These are phyloP conservation scores for Leccinum fuscescens DNA, from an alignment of 1,284 basidiomycete species.

Conservation along the genomic window DNA sequence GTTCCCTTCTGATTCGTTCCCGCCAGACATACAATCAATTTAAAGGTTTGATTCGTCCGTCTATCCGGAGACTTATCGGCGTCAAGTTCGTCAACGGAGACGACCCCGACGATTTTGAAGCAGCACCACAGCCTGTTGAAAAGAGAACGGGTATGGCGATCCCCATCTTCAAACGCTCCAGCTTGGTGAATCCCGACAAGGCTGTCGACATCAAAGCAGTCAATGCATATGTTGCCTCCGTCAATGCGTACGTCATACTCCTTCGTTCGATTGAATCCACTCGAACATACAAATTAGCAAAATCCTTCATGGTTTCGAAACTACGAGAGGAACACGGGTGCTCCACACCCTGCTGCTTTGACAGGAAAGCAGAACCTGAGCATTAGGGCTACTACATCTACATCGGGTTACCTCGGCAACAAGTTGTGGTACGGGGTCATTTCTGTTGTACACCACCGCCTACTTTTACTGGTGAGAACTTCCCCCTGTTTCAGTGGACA, in stretches of 20 bases:
- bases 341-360: slow-evolving; percentile 6
- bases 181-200: slow-evolving; percentile 12
- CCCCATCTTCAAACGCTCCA: slow-evolving; percentile 18
- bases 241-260: slow-evolving; percentile 13
- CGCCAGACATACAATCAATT: no score
- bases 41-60: no score
- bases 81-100: no score
- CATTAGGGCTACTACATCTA: slow-evolving; percentile 11
- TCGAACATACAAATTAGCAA: slow-evolving; percentile 15
- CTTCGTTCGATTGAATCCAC: neutral
- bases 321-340: slow-evolving; percentile 19
- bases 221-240: neutral
- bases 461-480: slow-evolving; percentile 13
- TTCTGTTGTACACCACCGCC: slow-evolving; percentile 17
- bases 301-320: slow-evolving; percentile 11
- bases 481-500: neutral
- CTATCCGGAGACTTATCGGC: no score
- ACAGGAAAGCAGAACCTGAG: slow-evolving; percentile 1
- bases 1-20: no score
- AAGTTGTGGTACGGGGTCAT: slow-evolving; percentile 21
- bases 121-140: neutral
- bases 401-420: slow-evolving; percentile 3
- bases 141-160: slow-evolving; percentile 1
- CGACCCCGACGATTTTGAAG: no score
- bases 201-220: slow-evolving; percentile 1